A percentile compares a stretch with the other conserved stretches of the same genome.
phyloP scores from a whole-genome alignment of 768 basidiomycete genomes.

The Royoungia palumana region DNA sequence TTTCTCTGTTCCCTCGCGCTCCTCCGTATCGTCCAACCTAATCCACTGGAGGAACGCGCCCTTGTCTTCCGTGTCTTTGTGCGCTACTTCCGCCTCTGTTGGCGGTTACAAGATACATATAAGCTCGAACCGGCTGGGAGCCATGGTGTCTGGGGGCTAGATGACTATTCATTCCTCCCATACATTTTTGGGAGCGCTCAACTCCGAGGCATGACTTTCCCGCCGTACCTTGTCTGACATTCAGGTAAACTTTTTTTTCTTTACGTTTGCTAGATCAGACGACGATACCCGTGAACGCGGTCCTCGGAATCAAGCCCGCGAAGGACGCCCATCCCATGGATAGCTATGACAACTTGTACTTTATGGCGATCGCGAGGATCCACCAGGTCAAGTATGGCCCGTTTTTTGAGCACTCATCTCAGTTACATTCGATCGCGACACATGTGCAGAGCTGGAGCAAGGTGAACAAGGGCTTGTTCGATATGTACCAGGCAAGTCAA shows the following conservation, averaged over 20 bases:
- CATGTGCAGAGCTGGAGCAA: constrained; percentile 92
- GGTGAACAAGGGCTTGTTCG: constrained; percentile 84
- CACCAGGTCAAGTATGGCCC: constrained; percentile 80
- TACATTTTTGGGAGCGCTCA: constrained; percentile 92
- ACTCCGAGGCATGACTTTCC: constrained; percentile 58
- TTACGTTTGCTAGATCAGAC: constrained; percentile 48
- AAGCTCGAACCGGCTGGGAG: constrained; percentile 93
- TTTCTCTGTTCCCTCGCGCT: constrained; percentile 74
- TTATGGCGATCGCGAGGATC: constrained; percentile 74
- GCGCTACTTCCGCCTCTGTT: constrained; percentile 79
- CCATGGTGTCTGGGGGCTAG: constrained; percentile 97
- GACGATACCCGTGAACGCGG: constrained; percentile 58
- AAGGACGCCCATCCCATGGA: constrained; percentile 20
- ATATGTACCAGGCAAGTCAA: constrained; percentile 85
- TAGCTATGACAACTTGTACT: constrained; percentile 67
- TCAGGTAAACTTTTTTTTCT: not conserved
- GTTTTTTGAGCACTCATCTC: constrained; percentile 90
- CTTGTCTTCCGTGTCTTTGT: constrained; percentile 61
- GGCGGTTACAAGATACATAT: constrained; percentile 85
- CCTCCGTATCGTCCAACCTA: constrained; percentile 58
- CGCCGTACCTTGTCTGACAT: not conserved
- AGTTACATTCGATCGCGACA: constrained; percentile 80
- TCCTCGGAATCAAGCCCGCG: constrained; percentile 52
- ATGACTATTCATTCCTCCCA: constrained; percentile 85
- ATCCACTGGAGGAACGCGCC: constrained; percentile 57